Conservation (phyloP, 768 basidiomycete genomes). For the Amanita pallidorosea region DNA sequence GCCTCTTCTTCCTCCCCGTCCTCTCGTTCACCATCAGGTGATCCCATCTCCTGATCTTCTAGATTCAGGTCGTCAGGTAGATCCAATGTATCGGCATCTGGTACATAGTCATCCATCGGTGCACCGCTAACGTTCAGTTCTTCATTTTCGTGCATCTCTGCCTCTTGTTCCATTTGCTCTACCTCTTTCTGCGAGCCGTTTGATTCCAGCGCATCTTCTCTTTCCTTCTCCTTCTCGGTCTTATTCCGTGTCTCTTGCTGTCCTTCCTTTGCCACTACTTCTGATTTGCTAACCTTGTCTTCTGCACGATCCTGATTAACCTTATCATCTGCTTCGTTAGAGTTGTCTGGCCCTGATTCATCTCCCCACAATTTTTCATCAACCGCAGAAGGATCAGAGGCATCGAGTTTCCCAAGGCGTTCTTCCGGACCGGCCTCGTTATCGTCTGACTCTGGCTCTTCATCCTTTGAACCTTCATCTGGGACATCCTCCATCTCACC, state of each 20-base stretch:
- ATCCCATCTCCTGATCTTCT: conserved; percentile 27
- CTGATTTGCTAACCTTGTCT: conserved; percentile 38
- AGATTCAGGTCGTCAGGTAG: conserved; percentile 83
- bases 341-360: conserved; percentile 48
- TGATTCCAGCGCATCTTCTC: conserved; percentile 9
- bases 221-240: conserved; percentile 15
- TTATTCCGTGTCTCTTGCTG: conserved; percentile 24
- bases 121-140: conserved; percentile 45
- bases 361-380: conserved; percentile 99
- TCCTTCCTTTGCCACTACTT: conserved; percentile 74
- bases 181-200: conserved; percentile 9
- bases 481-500: conserved; percentile 80
- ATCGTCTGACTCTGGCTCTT: conserved; percentile 37
- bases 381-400: conserved; percentile 69
- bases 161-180: conserved; percentile 12
- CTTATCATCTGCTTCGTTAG: conserved; percentile 42
- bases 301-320: conserved; percentile 51
- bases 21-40: conserved; percentile 7
- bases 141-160: conserved; percentile 22
- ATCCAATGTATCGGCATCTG: conserved; percentile 76
- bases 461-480: conserved; percentile 45
- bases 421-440: conserved; percentile 70
- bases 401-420: conserved; percentile 72
- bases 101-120: conserved; percentile 66
- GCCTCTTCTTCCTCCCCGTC: conserved; percentile 22